A percentile compares a stretch with the other conserved stretches of the same genome.
phyloP scores from a whole-genome alignment of 805 yeast species.

The Zygosaccharomyces pseudorouxii region DNA sequence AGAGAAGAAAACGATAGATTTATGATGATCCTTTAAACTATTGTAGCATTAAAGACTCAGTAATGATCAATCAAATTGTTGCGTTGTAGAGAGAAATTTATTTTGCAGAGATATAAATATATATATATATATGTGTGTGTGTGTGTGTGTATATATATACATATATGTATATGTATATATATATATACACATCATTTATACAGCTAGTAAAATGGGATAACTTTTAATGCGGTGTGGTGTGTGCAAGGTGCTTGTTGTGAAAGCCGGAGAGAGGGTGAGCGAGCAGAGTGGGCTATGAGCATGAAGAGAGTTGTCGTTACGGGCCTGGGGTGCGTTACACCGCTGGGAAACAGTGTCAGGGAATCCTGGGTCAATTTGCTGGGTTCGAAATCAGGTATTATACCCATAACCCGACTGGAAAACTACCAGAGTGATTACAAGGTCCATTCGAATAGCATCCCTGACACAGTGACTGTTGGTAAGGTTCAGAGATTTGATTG shows the following conservation, averaged over 20 bases:
- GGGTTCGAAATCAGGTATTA: conserved; percentile 51
- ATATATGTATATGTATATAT: neutral
- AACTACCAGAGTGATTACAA: conserved; percentile 37
- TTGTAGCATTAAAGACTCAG: neutral
- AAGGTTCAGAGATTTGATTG: conserved; percentile 51
- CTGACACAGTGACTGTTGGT: conserved; percentile 61
- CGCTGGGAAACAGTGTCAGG: conserved; percentile 68
- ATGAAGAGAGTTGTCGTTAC: conserved; percentile 77
- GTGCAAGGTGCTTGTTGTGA: too few species aligned
- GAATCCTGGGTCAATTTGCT: conserved; percentile 53
- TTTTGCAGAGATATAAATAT: neutral
- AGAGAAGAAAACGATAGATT: neutral
- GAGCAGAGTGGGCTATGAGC: too few species aligned
- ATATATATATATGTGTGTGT: neutral
- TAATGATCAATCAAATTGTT: neutral
- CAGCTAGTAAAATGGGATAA: neutral
- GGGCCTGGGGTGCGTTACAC: conserved; percentile 83
- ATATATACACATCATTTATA: neutral
- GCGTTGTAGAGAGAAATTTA: neutral
- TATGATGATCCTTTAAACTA: neutral
- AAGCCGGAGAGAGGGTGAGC: too few species aligned
- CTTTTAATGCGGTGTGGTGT: neutral
- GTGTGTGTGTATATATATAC: neutral
- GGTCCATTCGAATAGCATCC: conserved; percentile 50
- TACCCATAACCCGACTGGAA: conserved; percentile 44